Percentiles rank a stretch among this genome's conserved stretches.
Conservation (phyloP, 371 early-diverging fungal genomes). For the Apophysomyces elegans region DNA sequence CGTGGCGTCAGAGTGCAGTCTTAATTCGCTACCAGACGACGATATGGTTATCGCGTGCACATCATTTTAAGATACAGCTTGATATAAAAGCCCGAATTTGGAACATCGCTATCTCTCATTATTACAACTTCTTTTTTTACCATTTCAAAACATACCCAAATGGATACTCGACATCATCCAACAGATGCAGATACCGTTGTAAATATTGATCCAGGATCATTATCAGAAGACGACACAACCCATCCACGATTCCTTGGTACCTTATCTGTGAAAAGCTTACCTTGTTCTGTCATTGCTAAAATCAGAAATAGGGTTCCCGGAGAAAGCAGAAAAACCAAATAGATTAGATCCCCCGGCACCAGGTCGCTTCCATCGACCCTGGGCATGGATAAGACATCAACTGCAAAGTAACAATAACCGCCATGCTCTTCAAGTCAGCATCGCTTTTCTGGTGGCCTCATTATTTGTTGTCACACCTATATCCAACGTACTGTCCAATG, state of each 20-base stretch:
- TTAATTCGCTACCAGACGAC: conserved; percentile 3
- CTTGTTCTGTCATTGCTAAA: not conserved
- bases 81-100: not conserved
- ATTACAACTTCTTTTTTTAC: no score
- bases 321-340: not conserved
- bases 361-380: not conserved
- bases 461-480: conserved; percentile 18
- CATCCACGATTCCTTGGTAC: not conserved
- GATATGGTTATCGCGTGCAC: conserved; percentile 5
- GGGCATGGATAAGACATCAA: not conserved
- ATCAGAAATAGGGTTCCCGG: not conserved
- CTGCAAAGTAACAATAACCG: conserved; percentile 18
- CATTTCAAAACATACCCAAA: not conserved
- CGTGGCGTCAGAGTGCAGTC: not conserved
- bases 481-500: conserved; percentile 15
- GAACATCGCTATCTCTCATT: not conserved
- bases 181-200: not conserved
- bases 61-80: conserved; percentile 1
- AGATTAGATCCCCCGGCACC: not conserved
- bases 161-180: not conserved
- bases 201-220: not conserved
- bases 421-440: conserved; percentile 23
- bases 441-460: conserved; percentile 20
- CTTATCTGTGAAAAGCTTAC: not conserved
- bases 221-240: not conserved